A percentile compares a stretch with the other conserved stretches of the same genome.
These are phyloP conservation scores for Bipolaris zeicola DNA, from an alignment of 2,329 filamentous ascomycete species.

Conservation along the genomic window DNA sequence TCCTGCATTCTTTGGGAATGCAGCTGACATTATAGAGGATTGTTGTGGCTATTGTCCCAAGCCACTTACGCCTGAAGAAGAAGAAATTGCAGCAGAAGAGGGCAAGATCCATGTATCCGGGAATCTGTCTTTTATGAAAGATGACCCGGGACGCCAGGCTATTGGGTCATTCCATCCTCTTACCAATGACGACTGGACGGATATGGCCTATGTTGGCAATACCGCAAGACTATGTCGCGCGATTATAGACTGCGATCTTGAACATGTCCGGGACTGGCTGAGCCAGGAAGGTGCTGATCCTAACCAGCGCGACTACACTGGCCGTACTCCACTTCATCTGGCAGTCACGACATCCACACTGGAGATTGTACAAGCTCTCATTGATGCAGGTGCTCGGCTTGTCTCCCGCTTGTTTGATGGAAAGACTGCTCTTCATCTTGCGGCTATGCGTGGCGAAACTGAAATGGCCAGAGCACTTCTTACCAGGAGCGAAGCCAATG, in stretches of 20 bases:
- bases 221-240: slow-evolving; percentile 78
- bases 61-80: slow-evolving; percentile 72
- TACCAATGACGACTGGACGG: slow-evolving; percentile 83
- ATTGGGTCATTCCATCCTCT: slow-evolving; percentile 79
- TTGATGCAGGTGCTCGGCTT: slow-evolving; percentile 74
- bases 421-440: slow-evolving; percentile 80
- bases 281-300: slow-evolving; percentile 70
- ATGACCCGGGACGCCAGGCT: slow-evolving; percentile 78
- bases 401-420: slow-evolving; percentile 79
- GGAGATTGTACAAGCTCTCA: slow-evolving; percentile 71
- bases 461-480: slow-evolving; percentile 76
- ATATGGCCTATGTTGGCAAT: slow-evolving; percentile 87
- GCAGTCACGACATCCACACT: slow-evolving; percentile 71
- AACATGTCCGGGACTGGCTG: slow-evolving; percentile 72
- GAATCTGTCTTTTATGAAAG: slow-evolving; percentile 73
- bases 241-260: slow-evolving; percentile 75
- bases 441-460: slow-evolving; percentile 69
- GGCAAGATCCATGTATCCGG: slow-evolving; percentile 78
- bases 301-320: slow-evolving; percentile 65
- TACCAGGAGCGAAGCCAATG: slow-evolving; percentile 74
- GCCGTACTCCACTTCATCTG: slow-evolving; percentile 78
- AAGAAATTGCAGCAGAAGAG: slow-evolving; percentile 72
- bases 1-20: slow-evolving; percentile 81
- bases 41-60: slow-evolving; percentile 81
- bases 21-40: slow-evolving; percentile 73